These are phyloP conservation scores for Barnettozyma pratensis DNA, from an alignment of 805 yeast species.

Conservation along the genomic window DNA sequence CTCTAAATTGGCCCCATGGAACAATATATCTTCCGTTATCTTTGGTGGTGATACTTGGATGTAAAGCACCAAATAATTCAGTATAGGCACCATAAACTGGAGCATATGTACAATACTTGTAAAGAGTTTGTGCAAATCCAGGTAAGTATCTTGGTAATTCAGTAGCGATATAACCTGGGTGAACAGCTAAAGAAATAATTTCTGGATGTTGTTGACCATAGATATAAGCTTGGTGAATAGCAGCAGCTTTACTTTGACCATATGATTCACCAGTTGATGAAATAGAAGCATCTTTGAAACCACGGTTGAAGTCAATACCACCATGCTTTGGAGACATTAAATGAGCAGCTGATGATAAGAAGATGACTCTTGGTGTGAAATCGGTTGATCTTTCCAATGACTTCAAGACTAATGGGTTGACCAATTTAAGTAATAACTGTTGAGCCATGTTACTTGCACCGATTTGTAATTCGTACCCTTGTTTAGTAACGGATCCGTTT, in stretches of 20 bases:
- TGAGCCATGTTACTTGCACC: slow-evolving; percentile 46
- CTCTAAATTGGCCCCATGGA: slow-evolving; percentile 38
- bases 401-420: slow-evolving; percentile 33
- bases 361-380: slow-evolving; percentile 35
- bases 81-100: slow-evolving; percentile 36
- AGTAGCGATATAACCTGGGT: slow-evolving; percentile 36
- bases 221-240: slow-evolving; percentile 30
- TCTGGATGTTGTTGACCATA: slow-evolving; percentile 32
- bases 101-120: not conserved
- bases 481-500: slow-evolving; percentile 30
- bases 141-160: slow-evolving; percentile 28
- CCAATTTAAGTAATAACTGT: slow-evolving; percentile 35
- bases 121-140: not conserved
- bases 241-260: slow-evolving; percentile 39
- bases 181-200: slow-evolving; percentile 30
- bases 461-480: slow-evolving; percentile 41
- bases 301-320: slow-evolving; percentile 29
- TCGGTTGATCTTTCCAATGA: slow-evolving; percentile 24
- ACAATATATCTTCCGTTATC: slow-evolving; percentile 32
- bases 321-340: slow-evolving; percentile 27
- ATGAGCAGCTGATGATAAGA: slow-evolving; percentile 39
- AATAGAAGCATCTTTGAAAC: slow-evolving; percentile 13
- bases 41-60: slow-evolving; percentile 29
- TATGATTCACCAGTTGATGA: slow-evolving; percentile 13
- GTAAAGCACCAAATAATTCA: slow-evolving; percentile 37